Percentiles rank a stretch among this genome's conserved stretches.
phyloP scores from a whole-genome alignment of 108 stramenopile genomes.

The Cyclotella atomus region DNA sequence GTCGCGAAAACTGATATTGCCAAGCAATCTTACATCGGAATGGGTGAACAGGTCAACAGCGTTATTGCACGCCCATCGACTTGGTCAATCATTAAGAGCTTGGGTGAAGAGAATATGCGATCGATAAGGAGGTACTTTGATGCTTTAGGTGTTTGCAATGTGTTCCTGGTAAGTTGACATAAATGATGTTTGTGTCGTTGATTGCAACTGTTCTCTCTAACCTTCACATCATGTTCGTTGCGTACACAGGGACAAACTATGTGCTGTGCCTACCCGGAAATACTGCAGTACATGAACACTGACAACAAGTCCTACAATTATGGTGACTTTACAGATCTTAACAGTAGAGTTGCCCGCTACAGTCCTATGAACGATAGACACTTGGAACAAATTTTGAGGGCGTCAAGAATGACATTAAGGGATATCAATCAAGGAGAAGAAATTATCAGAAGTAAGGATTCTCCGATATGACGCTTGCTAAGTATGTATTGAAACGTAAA shows the following conservation, averaged over 20 bases:
- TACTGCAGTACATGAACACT: conserved; percentile 10
- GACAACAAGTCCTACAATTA: conserved; percentile 1
- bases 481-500: neutral
- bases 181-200: neutral
- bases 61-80: conserved; percentile 9
- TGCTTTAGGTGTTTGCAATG: neutral
- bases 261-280: conserved; percentile 2
- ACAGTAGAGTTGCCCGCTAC: neutral
- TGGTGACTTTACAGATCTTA: neutral
- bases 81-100: conserved; percentile 8
- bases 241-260: conserved; percentile 2
- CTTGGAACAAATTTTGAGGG: neutral
- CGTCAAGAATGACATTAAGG: conserved; percentile 5
- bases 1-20: neutral
- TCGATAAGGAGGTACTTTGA: conserved; percentile 1
- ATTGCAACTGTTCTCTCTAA: neutral
- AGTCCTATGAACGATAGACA: conserved; percentile 10
- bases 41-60: conserved; percentile 7
- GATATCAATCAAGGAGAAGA: conserved; percentile 10
- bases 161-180: conserved; percentile 11
- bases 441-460: neutral
- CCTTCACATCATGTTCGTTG: neutral
- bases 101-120: neutral
- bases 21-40: neutral
- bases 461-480: neutral